Base-by-base conservation (phyloP, 768 basidiomycete genomes). In the Phaffia australis region DNA sequence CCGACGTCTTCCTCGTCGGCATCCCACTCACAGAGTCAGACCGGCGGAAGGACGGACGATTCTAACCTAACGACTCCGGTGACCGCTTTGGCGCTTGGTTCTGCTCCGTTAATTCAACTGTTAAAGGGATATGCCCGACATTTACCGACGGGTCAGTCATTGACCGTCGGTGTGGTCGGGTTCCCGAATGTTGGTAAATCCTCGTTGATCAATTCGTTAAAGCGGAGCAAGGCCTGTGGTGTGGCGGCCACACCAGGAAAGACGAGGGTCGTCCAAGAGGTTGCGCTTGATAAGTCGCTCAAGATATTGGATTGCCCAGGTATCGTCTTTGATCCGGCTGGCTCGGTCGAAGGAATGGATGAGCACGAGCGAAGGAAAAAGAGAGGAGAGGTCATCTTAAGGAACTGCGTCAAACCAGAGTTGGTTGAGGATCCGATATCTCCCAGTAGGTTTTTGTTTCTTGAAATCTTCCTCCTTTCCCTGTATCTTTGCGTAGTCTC, bases 141-240 rank as follows among this genome's bases (percentile, higher is more conserved):
- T 16, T 73, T 74, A 4, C 76, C 76, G 0, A 61, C 66, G 1
- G 75, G 76, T 60, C 75, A 75, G n/a, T 71, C 75, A 9, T 62
- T 77, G 27, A 91, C 89, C 0, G 82, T 94, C 59, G 91, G 91
- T 19, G 88, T 98, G 21, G 88, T 97, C 4, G 94, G 94, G 1
- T 94, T 91, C 77, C 94, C 94, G 0, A 98, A 98, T 76, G 94
- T 98, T 56, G 94, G 94, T 18, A 98, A 98, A 79, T 93, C 89
- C 65, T 88, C 85, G 72, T 74, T 98, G 66, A 92, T 99, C 76
- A 98, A 98, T 75, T 87, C 89, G 54, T 78, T 99, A 60, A 92
- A 91, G 76, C 79, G 90, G 50, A 73, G 72, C 52, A 64, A 74
- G 55, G 76, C 76, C 16, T 99, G 94, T 72, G 85, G 86, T 2